Evolutionary conservation across 306 rosid species (phyloP).

Genomic region (Ziziphus jujuba): DNA sequence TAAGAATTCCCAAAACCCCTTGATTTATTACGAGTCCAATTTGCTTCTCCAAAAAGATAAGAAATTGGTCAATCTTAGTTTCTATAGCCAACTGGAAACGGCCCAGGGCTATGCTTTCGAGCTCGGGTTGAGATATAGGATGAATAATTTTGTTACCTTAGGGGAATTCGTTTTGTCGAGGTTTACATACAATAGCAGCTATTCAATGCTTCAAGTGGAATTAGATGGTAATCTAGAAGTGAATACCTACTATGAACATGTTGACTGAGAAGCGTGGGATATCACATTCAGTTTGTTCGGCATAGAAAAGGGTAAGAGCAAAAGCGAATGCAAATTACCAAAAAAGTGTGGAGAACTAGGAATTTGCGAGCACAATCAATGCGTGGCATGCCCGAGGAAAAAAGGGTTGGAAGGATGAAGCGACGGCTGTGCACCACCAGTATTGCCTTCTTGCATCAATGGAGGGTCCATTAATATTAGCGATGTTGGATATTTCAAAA

Average conservation of each 20-base stretch:
- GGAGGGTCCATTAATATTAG: too few species aligned
- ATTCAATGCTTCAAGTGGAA: constrained; percentile 53
- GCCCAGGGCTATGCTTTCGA: constrained; percentile 23
- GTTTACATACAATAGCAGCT: constrained; percentile 52
- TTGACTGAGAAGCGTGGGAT: constrained; percentile 47
- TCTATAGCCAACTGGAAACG: constrained; percentile 10
- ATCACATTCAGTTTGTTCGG: constrained; percentile 45
- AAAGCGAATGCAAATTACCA: constrained; percentile 57
- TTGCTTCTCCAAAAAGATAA: constrained; percentile 10
- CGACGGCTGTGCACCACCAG: constrained; percentile 36
- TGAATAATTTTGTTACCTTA: constrained; percentile 6
- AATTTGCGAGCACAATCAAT: constrained; percentile 62
- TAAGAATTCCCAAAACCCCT: background rate
- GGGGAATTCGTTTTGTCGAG: constrained; percentile 18
- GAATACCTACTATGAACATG: constrained; percentile 45
- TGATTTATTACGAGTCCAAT: constrained; percentile 9
- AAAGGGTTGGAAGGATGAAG: constrained; percentile 62
- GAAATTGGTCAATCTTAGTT: constrained; percentile 27
- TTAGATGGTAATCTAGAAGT: constrained; percentile 55
- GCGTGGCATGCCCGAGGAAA: constrained; percentile 60
- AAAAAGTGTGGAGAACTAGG: constrained; percentile 56
- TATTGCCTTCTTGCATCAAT: too few species aligned
- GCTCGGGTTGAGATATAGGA: constrained; percentile 13
- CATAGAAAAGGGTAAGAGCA: constrained; percentile 31
- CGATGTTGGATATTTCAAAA: background rate